Conservation (phyloP, 129 eudicot species). For the Logfia minima region DNA sequence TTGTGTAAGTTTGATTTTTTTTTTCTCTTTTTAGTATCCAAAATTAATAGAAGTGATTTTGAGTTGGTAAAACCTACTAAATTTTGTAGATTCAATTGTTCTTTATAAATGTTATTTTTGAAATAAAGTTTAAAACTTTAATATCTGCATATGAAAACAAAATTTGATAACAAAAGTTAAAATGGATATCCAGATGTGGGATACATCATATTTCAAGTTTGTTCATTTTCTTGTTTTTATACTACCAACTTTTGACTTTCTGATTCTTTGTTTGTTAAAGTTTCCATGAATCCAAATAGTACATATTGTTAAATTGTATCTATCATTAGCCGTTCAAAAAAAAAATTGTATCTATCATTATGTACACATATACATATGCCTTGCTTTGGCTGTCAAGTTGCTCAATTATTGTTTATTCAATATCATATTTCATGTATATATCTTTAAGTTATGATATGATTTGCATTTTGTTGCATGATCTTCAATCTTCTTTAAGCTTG, state of each 20-base stretch:
- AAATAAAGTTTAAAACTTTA: neutral
- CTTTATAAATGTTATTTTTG: neutral
- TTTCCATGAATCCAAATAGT: neutral
- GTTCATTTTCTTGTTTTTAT: slow-evolving; percentile 6
- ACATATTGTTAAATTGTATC: slow-evolving; percentile 9
- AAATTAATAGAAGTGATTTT: neutral
- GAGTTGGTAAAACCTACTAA: neutral
- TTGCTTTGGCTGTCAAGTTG: slow-evolving; percentile 27
- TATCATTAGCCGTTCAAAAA: no score
- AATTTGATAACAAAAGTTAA: slow-evolving; percentile 30
- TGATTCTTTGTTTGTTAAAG: neutral
- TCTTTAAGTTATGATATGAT: neutral
- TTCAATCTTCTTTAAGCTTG: neutral
- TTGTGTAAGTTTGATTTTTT: slow-evolving; percentile 22
- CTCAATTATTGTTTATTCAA: slow-evolving; percentile 16
- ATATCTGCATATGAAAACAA: neutral
- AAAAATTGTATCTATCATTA: neutral
- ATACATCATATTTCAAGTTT: slow-evolving; percentile 3
- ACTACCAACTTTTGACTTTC: neutral
- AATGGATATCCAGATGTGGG: slow-evolving; percentile 15
- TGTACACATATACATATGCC: slow-evolving; percentile 21
- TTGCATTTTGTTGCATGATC: neutral
- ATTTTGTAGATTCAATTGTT: neutral
- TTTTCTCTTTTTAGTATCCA: neutral
- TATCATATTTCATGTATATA: neutral